These are phyloP conservation scores for Fusarium neocosmosporiellum DNA, from an alignment of 2,329 filamentous ascomycete species.

Conservation along the genomic window DNA sequence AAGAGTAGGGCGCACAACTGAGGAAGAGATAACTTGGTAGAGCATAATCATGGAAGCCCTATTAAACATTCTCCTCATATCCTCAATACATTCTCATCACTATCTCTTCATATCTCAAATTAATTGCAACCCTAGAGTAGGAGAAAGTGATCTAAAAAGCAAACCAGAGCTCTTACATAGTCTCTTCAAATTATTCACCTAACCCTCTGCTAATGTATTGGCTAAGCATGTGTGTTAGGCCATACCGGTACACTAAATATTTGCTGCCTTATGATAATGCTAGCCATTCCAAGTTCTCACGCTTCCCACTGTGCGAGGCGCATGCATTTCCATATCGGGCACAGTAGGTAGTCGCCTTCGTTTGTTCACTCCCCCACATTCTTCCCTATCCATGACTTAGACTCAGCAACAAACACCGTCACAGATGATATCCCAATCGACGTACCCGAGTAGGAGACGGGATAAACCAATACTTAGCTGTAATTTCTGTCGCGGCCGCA, in stretches of 20 bases:
- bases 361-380: not conserved
- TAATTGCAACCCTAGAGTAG: not conserved
- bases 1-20: not conserved
- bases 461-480: not conserved
- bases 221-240: not conserved
- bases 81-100: not conserved
- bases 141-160: not conserved
- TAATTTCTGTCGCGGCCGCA: not conserved
- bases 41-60: too few relatives aligned
- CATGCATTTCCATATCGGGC: not conserved
- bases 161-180: not conserved
- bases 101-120: not conserved
- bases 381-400: too few relatives aligned
- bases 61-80: not conserved
- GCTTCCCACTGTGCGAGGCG: not conserved
- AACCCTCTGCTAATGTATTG: not conserved
- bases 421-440: not conserved
- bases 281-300: not conserved
- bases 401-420: not conserved
- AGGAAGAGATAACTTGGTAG: not conserved
- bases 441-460: not conserved
- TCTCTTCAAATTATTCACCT: not conserved
- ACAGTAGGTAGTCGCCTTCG: not conserved
- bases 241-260: too few relatives aligned
- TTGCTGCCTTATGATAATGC: not conserved